Evolutionary conservation across 2,329 filamentous ascomycete genomes (phyloP), one percentile per base, ranked within the genome.

Genomic region (Cladobotryum protrusum): DNA sequence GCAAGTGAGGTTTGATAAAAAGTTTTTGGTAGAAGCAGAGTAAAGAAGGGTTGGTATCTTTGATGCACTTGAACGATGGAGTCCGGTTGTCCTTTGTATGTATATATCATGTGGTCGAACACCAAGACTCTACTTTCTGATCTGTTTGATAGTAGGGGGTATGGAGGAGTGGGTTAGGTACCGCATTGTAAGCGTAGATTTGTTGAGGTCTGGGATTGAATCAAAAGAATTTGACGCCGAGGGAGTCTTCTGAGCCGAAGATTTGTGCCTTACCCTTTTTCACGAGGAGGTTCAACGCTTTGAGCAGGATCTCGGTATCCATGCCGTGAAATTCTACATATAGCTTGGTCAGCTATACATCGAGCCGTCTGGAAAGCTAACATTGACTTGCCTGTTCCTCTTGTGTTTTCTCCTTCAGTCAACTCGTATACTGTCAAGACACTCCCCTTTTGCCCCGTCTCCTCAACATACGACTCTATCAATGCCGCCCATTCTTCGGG

Each of bases 211-310:
- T 15, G 34, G 40, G 11, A 24, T 13, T 15, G 18, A 3, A 43
- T 84, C 73, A 96, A 66, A 97, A 97, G 73, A 99, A 97, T 73
- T 99, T 99, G 57, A 97, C 89, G 61, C 93, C 93, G 62, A 87
- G 82, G 53, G 88, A 87, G 64, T 92, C 89, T 61, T 92, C 90
- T 48, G 82, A 81, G 33, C 92, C 92, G 71, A 99, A 97, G 20
- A 97, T 83, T 68, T 97, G 92, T 13, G 91, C 92, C 71, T 87
- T 95, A 58, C 90, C 90, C 55, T 86, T 81, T 76, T 95, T 96
- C 34, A 95, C 91, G 44, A 96, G 76, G 45, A 93, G 76, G 53
- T 81, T 79, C 44, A 99, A 75, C 35, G 88, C 86, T 67, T 86
- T 90, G 57, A 86, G 79, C 61, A 99, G 76, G 54, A 96, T 68